Evolutionary conservation across 2,329 filamentous ascomycete genomes (phyloP).

Genomic region (Fusarium sp.): DNA sequence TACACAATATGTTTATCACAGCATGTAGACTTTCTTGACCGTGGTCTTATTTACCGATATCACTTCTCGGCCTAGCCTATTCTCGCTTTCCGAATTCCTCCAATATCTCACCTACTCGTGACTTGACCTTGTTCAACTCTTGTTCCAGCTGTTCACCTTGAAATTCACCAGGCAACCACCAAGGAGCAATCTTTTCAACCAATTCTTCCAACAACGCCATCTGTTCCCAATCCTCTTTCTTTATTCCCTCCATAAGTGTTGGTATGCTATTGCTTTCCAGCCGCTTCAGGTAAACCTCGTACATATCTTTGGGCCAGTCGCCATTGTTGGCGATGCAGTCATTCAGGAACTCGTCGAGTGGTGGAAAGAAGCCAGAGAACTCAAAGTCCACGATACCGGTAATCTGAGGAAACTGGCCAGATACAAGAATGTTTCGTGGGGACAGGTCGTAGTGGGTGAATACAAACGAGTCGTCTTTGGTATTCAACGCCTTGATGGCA

Average conservation of each 20-base stretch:
- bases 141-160: neutral
- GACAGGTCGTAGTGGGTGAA: conserved; percentile 17
- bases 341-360: conserved; percentile 5
- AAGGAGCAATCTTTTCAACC: conserved; percentile 4
- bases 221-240: neutral
- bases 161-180: neutral
- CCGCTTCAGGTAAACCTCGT: neutral
- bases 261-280: neutral
- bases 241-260: neutral
- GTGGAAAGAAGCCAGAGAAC: conserved; percentile 15
- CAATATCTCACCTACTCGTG: neutral
- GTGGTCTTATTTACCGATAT: no score
- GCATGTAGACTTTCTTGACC: no score
- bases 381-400: conserved; percentile 19
- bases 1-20: no score
- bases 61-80: no score
- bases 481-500: accelerated
- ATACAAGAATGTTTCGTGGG: conserved; percentile 11
- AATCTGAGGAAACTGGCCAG: neutral
- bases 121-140: neutral
- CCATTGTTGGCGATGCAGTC: neutral
- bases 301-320: conserved; percentile 1
- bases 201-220: neutral
- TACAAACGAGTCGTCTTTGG: neutral
- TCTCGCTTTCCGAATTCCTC: neutral